These are phyloP conservation scores for Hortiboletus flavorubellus DNA, from an alignment of 768 basidiomycete species.

Conservation along the genomic window DNA sequence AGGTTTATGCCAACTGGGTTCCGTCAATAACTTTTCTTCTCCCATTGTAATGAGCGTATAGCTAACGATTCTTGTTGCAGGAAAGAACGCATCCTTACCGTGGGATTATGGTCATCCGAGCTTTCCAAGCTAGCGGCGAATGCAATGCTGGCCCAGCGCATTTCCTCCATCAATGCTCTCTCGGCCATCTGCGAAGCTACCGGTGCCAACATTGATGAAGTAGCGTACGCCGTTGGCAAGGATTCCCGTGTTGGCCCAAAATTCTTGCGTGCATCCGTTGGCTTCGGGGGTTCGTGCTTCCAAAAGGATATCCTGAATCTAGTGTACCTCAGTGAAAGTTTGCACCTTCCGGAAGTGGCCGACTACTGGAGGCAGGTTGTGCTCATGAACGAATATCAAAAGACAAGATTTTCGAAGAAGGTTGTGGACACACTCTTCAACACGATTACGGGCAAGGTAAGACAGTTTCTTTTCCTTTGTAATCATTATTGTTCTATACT, in stretches of 20 bases:
- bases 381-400: constrained; percentile 98
- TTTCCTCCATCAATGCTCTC: constrained; percentile 96
- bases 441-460: constrained; percentile 91
- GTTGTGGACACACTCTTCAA: constrained; percentile 99
- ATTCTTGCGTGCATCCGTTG: constrained; percentile 93
- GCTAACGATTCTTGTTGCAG: constrained; percentile 35
- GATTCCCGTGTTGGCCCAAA: constrained; percentile 92
- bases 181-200: constrained; percentile 99
- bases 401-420: constrained; percentile 89
- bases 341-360: constrained; percentile 95
- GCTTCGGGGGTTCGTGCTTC: constrained; percentile 99
- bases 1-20: constrained; percentile 97
- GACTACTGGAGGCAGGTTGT: constrained; percentile 98
- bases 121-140: constrained; percentile 98
- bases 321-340: constrained; percentile 92
- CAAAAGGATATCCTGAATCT: constrained; percentile 99
- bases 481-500: not conserved
- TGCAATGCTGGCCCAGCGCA: constrained; percentile 98
- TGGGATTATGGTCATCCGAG: constrained; percentile 98
- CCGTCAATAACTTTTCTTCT: constrained; percentile 54
- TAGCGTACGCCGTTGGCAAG: constrained; percentile 88
- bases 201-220: constrained; percentile 98
- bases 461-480: constrained; percentile 8
- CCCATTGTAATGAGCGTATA: not conserved
- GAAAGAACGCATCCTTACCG: constrained; percentile 77